phyloP scores from a whole-genome alignment of 2,329 filamentous ascomycete genomes.

The Sclerotinia minor region DNA sequence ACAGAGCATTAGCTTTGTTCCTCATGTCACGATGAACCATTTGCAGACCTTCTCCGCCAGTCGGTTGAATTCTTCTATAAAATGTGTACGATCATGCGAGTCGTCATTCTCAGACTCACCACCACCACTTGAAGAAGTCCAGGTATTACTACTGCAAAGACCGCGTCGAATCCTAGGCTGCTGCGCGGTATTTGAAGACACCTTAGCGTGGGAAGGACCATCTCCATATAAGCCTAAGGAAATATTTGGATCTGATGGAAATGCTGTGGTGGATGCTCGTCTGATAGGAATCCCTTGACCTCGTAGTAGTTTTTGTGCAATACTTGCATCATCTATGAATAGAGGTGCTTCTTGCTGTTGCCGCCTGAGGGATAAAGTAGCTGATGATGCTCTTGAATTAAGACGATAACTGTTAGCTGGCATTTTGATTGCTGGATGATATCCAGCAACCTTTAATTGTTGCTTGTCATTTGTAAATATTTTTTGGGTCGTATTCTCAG shows the following conservation, averaged over 20 bases:
- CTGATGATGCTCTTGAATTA: conserved; percentile 36
- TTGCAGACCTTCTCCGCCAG: conserved; percentile 56
- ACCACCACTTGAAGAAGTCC: conserved; percentile 57
- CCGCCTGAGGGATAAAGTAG: conserved; percentile 33
- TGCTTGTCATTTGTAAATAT: neutral
- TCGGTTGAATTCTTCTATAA: conserved; percentile 60
- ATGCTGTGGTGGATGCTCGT: conserved; percentile 29
- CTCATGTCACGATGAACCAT: neutral
- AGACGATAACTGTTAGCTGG: conserved; percentile 35
- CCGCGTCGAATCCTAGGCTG: conserved; percentile 24
- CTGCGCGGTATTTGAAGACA: neutral
- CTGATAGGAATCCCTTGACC: conserved; percentile 31
- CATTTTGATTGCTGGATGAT: conserved; percentile 36
- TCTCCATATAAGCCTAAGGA: neutral
- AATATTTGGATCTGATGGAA: conserved; percentile 19
- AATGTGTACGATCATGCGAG: conserved; percentile 49
- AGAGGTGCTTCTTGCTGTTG: conserved; percentile 25
- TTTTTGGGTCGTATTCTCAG: neutral
- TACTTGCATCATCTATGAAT: conserved; percentile 33
- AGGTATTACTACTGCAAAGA: conserved; percentile 50
- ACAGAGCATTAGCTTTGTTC: conserved; percentile 11
- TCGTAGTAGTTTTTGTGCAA: conserved; percentile 35
- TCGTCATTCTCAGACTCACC: conserved; percentile 52
- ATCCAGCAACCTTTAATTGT: conserved; percentile 11
- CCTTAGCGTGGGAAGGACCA: neutral